phyloP scores from a whole-genome alignment of 2,329 filamentous ascomycete genomes.

The Pseudogymnoascus sp. region DNA sequence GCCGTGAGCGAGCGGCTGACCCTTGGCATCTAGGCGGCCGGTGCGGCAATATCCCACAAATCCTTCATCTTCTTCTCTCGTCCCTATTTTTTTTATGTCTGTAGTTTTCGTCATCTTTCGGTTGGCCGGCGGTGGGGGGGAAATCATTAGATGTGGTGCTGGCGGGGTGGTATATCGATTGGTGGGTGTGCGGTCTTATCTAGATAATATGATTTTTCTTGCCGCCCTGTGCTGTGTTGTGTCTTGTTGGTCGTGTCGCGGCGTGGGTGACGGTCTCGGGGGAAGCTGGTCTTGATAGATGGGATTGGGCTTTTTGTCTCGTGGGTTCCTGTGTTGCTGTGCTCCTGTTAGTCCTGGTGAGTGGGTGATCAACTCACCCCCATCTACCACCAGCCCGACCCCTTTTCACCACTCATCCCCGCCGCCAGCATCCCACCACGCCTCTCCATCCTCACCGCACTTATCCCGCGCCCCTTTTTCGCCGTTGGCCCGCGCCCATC shows the following conservation, averaged over 20 bases:
- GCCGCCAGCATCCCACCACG: no score
- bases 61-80: not conserved
- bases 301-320: no score
- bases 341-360: not conserved
- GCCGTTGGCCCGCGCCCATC: no score
- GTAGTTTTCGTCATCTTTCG: not conserved
- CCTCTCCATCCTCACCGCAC: no score
- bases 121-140: not conserved
- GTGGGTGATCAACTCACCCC: no score
- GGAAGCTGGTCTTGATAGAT: no score
- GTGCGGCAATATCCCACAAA: not conserved
- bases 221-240: not conserved
- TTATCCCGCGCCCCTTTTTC: no score
- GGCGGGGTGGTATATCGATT: not conserved
- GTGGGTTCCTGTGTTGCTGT: not conserved
- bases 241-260: no score
- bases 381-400: no score
- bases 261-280: no score
- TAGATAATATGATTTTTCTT: not conserved
- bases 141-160: not conserved
- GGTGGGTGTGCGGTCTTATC: not conserved
- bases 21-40: no score
- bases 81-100: not conserved
- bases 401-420: no score
- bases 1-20: not conserved